Conservation (phyloP, 495 filamentous ascomycete species). For the Neurospora sp. region DNA sequence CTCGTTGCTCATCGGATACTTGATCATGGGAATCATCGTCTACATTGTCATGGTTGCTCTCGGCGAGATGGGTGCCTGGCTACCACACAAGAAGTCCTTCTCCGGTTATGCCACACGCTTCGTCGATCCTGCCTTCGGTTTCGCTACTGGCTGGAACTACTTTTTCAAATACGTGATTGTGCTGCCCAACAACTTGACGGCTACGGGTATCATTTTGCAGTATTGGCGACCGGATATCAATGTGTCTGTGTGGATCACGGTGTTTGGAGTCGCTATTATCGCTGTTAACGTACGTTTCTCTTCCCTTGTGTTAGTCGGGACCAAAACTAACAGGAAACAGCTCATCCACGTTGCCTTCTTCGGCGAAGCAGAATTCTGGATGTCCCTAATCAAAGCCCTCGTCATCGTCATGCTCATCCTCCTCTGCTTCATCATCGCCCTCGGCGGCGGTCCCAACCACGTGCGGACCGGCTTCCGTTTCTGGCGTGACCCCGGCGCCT, state of each 20-base stretch:
- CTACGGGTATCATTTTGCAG: slow-evolving; percentile 58
- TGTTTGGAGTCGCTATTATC: slow-evolving; percentile 55
- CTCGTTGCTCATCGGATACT: slow-evolving; percentile 57
- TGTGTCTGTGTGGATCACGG: slow-evolving; percentile 62
- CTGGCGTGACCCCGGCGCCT: slow-evolving; percentile 71
- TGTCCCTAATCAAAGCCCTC: slow-evolving; percentile 58
- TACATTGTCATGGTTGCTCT: slow-evolving; percentile 38
- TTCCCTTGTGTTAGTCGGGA: not conserved
- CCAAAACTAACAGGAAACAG: slow-evolving; percentile 5
- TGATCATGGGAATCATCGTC: slow-evolving; percentile 40
- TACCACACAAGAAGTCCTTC: slow-evolving; percentile 49
- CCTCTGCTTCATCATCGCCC: slow-evolving; percentile 57
- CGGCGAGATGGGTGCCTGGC: slow-evolving; percentile 57
- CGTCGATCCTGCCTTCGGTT: slow-evolving; percentile 66
- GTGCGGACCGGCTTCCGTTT: slow-evolving; percentile 62
- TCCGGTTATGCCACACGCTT: slow-evolving; percentile 65
- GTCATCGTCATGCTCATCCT: slow-evolving; percentile 58
- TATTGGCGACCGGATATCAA: slow-evolving; percentile 62
- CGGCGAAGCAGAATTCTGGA: slow-evolving; percentile 78
- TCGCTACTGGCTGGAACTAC: slow-evolving; percentile 32
- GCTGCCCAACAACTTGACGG: slow-evolving; percentile 70
- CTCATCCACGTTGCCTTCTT: slow-evolving; percentile 54
- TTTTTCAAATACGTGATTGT: slow-evolving; percentile 60
- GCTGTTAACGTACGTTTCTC: slow-evolving; percentile 29
- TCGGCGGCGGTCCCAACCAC: slow-evolving; percentile 67